phyloP scores from a whole-genome alignment of 495 filamentous ascomycete species.

The Penicillium riverlandense region DNA sequence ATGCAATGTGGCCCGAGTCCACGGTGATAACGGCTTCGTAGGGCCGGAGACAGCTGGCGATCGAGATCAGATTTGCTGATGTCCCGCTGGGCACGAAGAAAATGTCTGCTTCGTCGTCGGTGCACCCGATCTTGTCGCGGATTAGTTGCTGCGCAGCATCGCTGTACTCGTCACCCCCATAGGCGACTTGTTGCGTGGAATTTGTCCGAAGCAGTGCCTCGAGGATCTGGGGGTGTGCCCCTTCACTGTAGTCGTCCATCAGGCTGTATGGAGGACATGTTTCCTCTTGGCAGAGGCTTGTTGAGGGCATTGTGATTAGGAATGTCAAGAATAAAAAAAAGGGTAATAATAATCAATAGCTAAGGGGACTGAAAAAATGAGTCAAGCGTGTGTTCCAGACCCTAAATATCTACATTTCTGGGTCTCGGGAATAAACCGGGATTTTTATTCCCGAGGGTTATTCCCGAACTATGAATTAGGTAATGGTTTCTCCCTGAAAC shows the following conservation, averaged over 20 bases:
- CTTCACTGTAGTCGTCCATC: constrained; percentile 41
- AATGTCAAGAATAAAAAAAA: not conserved
- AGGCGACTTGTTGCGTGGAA: constrained; percentile 31
- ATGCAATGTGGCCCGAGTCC: constrained; percentile 34
- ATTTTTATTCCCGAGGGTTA: constrained; percentile 16
- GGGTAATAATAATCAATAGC: not conserved
- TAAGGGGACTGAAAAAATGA: no score
- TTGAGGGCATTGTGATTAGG: constrained; percentile 13
- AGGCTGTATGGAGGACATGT: constrained; percentile 32
- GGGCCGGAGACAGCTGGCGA: constrained; percentile 36
- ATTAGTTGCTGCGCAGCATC: constrained; percentile 25
- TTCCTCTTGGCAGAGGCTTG: constrained; percentile 23
- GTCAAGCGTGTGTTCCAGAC: no score
- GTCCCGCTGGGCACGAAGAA: constrained; percentile 41
- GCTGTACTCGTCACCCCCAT: constrained; percentile 32
- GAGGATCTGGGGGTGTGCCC: constrained; percentile 36
- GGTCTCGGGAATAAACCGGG: constrained; percentile 13
- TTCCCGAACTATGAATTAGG: no score
- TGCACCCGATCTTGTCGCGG: constrained; percentile 19
- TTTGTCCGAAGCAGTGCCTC: constrained; percentile 34
- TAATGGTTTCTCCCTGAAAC: no score
- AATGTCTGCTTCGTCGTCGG: constrained; percentile 32
- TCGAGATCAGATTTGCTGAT: constrained; percentile 36
- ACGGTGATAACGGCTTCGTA: constrained; percentile 38
- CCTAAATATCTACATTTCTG: no score